Evolutionary conservation across 768 basidiomycete species (phyloP).

Genomic region (Russula brevipes): DNA sequence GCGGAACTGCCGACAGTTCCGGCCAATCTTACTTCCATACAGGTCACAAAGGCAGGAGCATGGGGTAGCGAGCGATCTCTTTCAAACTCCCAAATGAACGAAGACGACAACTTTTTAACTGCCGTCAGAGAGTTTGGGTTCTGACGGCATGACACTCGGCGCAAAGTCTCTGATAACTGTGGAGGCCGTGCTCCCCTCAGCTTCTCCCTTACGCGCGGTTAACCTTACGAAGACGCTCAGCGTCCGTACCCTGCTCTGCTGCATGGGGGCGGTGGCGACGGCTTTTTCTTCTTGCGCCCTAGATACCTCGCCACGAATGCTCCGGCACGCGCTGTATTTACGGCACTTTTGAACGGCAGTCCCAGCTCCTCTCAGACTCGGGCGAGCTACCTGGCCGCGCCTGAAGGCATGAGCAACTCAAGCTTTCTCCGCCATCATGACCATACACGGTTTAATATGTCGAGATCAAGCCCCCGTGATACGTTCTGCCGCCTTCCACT

Average conservation of each 20-base stretch:
- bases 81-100: too few species aligned
- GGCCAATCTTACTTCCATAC: too few species aligned
- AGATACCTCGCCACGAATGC: background rate
- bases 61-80: too few species aligned
- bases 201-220: too few species aligned
- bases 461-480: background rate
- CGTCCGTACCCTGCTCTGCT: background rate
- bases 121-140: too few species aligned
- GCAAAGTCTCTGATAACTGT: too few species aligned
- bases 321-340: background rate
- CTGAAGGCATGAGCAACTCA: background rate
- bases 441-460: background rate
- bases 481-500: background rate
- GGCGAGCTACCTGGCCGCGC: background rate
- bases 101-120: too few species aligned
- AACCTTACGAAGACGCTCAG: background rate
- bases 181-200: too few species aligned
- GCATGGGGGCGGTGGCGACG: background rate
- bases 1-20: too few species aligned
- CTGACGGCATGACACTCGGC: too few species aligned
- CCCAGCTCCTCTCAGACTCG: background rate
- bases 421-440: background rate
- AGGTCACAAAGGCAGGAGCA: too few species aligned
- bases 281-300: background rate
- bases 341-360: background rate